Percentiles rank a stretch among this genome's conserved stretches.
Conservation (phyloP, 129 eudicot species). For the Pulicaria dysenterica region DNA sequence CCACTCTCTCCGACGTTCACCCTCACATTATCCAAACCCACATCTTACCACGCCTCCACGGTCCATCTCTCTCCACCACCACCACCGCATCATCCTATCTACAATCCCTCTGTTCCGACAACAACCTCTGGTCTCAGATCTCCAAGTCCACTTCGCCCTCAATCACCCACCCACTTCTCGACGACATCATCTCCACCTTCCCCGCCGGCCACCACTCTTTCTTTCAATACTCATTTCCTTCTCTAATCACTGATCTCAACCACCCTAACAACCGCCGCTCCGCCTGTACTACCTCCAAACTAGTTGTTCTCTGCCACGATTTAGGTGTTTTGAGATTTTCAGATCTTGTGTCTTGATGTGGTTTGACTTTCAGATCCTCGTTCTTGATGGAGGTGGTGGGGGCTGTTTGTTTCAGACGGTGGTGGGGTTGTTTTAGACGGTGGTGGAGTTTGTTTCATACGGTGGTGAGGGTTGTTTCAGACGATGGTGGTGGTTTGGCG, state of each 20-base stretch:
- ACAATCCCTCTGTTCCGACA: constrained; percentile 21
- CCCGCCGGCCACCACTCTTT: constrained; percentile 35
- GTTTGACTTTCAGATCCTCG: too few relatives aligned
- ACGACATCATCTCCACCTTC: constrained; percentile 25
- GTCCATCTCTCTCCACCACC: constrained; percentile 23
- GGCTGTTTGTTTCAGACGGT: too few relatives aligned
- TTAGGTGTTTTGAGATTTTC: too few relatives aligned
- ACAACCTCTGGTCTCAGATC: constrained; percentile 22
- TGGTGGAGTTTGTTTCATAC: too few relatives aligned
- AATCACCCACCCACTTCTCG: constrained; percentile 12
- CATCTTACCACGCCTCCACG: constrained; percentile 33
- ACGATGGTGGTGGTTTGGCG: too few relatives aligned
- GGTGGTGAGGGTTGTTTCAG: too few relatives aligned
- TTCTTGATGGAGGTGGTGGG: too few relatives aligned
- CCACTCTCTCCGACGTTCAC: constrained; percentile 24
- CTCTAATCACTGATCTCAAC: constrained; percentile 13
- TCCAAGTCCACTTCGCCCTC: constrained; percentile 28
- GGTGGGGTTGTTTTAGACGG: too few relatives aligned
- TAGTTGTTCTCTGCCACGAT: too few relatives aligned
- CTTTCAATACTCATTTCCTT: constrained; percentile 32
- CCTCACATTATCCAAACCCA: constrained; percentile 26
- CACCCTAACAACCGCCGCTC: constrained; percentile 1
- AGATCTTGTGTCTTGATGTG: too few relatives aligned
- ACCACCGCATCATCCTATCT: constrained; percentile 23
- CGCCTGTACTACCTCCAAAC: not conserved